Evolutionary conservation across 148 eudicot species (phyloP).

Genomic region (Fagopyrum tataricum): DNA sequence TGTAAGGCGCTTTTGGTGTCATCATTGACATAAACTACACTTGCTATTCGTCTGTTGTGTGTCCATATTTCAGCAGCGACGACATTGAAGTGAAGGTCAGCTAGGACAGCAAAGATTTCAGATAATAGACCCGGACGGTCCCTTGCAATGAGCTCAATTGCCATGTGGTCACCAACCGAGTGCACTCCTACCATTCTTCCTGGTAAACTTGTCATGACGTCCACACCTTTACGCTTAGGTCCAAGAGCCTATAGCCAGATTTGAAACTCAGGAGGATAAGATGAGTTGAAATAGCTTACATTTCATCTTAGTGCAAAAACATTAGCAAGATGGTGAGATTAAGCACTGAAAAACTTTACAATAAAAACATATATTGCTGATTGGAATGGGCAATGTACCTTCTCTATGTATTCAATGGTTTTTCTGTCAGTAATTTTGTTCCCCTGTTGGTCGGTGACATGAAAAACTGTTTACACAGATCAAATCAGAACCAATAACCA

Average conservation of each 20-base stretch:
- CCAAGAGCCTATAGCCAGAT: constrained; percentile 49
- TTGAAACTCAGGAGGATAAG: background rate
- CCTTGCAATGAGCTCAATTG: constrained; percentile 59
- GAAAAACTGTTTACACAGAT: constrained; percentile 47
- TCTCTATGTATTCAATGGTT: constrained; percentile 56
- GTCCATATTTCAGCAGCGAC: constrained; percentile 81
- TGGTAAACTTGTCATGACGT: constrained; percentile 35
- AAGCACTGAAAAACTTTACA: background rate
- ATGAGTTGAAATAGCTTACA: constrained; percentile 5
- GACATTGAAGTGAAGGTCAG: constrained; percentile 57
- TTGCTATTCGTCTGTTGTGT: constrained; percentile 62
- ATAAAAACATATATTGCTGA: background rate
- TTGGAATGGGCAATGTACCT: constrained; percentile 34
- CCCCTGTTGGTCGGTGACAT: constrained; percentile 71
- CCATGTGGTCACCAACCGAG: constrained; percentile 50
- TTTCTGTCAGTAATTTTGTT: constrained; percentile 51
- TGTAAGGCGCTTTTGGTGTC: constrained; percentile 40
- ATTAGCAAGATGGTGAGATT: background rate
- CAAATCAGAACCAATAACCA: background rate
- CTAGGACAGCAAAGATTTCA: constrained; percentile 60
- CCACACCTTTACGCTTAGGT: constrained; percentile 55
- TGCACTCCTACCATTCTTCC: constrained; percentile 57
- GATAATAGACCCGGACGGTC: constrained; percentile 80
- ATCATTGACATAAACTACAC: constrained; percentile 55
- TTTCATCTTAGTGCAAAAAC: background rate